phyloP scores from a whole-genome alignment of 306 rosid species.

The Hylodesmum podocarpum region DNA sequence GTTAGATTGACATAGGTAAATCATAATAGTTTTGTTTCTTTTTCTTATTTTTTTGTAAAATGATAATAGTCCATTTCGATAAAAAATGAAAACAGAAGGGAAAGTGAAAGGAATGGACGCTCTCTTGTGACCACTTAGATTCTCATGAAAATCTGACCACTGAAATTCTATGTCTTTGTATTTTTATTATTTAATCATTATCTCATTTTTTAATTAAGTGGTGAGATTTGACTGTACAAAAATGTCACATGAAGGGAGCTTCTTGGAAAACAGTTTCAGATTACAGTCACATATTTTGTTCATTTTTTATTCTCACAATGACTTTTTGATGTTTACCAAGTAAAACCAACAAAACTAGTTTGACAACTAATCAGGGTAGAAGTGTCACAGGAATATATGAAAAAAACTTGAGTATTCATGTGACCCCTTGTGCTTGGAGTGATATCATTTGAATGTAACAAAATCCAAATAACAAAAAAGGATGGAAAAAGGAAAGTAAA shows the following conservation, averaged over 20 bases:
- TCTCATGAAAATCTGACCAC: no score
- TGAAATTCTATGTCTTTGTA: no score
- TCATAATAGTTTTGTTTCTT: not conserved
- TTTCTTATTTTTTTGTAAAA: not conserved
- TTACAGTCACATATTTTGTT: not conserved
- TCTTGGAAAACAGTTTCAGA: not conserved
- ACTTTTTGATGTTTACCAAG: not conserved
- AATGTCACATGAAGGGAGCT: no score
- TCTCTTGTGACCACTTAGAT: no score
- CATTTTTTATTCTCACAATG: not conserved
- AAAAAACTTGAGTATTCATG: not conserved
- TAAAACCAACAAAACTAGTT: not conserved
- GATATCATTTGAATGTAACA: not conserved
- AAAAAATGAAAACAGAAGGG: not conserved
- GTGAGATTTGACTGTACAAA: no score
- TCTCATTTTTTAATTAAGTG: no score
- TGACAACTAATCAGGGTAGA: not conserved
- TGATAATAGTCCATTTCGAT: not conserved
- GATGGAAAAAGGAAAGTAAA: constrained; percentile 20
- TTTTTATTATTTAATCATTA: no score
- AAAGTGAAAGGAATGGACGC: no score
- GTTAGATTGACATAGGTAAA: constrained; percentile 19
- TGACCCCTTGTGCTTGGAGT: constrained; percentile 12
- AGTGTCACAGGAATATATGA: not conserved
- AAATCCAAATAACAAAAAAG: not conserved